Evolutionary conservation across 805 yeast genomes (phyloP), one percentile per base, ranked within the genome.

Genomic region (Dipodascus albidus): DNA sequence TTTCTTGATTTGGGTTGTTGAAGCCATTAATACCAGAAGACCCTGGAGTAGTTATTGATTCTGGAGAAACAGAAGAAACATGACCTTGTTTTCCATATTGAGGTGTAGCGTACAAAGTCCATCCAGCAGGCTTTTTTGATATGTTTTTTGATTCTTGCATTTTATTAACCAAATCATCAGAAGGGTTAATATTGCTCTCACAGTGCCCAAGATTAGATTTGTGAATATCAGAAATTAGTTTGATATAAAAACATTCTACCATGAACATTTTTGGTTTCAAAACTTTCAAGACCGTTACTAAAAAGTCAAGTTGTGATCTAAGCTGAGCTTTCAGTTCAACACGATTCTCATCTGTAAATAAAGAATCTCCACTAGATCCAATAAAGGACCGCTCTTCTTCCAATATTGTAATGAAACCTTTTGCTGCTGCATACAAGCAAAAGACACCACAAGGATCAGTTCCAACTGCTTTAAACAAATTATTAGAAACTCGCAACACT

Each of bases 371-470:
- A 38, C n/a, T 14, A 38, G 17, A n/a, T 21, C 27, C 23, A 47
- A 3, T 8, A 47, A 47, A 21, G 6, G 24, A 22, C 3, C 24
- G 31, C 4, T 20, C n/a, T 38, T 38, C 44, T n/a, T n/a, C 44
- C 14, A 47, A 17, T 11, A 47, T 21, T 4, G 24, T 47, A 22
- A 47, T 47, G 31, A 47, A 47, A n/a, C 49, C 14, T 22, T n/a
- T 8, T n/a, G 49, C 49, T 47, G 49, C 49, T 47, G 49, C 24
- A 19, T 47, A 47, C 17, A 47, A 22, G n/a, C 49, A 47, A 47
- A 47, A 47, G 27, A 23, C n/a, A 3, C 24, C 31, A 47, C 49
- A 47, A 4, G 49, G 49, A 23, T 47, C 27, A 17, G 8, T 38
- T 4, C 20, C 20, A 6, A 38, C 20, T n/a, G 20, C 44, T 17